phyloP scores from a whole-genome alignment of 78 protist species.

The Bodo saltans region DNA sequence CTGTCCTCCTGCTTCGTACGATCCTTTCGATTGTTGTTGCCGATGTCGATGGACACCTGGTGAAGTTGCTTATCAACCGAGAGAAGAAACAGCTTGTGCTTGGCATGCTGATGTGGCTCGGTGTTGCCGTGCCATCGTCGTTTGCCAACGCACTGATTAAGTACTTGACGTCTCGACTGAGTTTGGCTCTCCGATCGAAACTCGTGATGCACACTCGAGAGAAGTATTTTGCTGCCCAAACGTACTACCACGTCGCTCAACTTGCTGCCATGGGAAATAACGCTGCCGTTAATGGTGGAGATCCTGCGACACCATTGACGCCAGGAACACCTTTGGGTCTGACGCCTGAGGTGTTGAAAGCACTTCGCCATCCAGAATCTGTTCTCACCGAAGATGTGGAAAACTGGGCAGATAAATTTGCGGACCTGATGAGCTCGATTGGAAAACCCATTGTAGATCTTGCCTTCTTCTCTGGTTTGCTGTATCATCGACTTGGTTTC shows the following conservation, averaged over 20 bases:
- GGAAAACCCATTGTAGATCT: slow-evolving; percentile 45
- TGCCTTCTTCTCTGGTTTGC: not conserved
- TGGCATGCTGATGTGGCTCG: slow-evolving; percentile 9
- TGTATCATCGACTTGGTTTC: slow-evolving; percentile 2
- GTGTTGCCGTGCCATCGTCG: slow-evolving; percentile 16
- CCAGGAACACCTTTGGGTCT: no score
- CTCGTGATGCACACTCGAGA: slow-evolving; percentile 25
- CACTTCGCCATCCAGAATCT: slow-evolving; percentile 42
- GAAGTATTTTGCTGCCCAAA: slow-evolving; percentile 12
- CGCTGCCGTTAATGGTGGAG: no score
- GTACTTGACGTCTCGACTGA: not conserved
- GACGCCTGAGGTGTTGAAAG: no score
- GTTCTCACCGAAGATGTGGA: slow-evolving; percentile 45
- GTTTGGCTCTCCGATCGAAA: slow-evolving; percentile 21
- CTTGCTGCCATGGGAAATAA: no score
- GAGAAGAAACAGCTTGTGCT: not conserved
- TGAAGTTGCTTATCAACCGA: slow-evolving; percentile 10
- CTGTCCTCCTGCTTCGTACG: slow-evolving; percentile 1
- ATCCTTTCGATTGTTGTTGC: slow-evolving; percentile 14
- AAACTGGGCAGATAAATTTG: slow-evolving; percentile 2
- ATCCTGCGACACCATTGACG: no score
- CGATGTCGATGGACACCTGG: slow-evolving; percentile 14
- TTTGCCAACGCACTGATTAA: slow-evolving; percentile 18
- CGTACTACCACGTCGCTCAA: slow-evolving; percentile 25
- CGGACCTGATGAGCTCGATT: slow-evolving; percentile 38